Evolutionary conservation across 1,139 yeast genomes (phyloP).

Genomic region (Waltiozyma sp.): DNA sequence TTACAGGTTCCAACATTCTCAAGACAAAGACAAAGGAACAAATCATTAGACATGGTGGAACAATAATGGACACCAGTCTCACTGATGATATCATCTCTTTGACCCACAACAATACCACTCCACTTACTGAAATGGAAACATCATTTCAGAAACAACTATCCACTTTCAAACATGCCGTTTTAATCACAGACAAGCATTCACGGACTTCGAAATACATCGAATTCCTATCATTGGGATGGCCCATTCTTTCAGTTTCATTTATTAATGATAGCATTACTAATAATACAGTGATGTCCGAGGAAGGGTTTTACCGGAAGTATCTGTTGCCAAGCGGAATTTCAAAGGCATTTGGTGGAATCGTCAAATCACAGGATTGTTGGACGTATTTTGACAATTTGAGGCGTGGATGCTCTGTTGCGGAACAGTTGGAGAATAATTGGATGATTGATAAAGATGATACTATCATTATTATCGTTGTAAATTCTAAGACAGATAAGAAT

Average conservation of each 20-base stretch:
- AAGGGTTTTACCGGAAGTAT: slow-evolving; percentile 24
- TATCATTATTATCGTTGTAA: too few species aligned
- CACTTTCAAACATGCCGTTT: slow-evolving; percentile 45
- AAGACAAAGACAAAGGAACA: not conserved
- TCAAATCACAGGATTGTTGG: slow-evolving; percentile 27
- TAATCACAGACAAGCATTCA: slow-evolving; percentile 44
- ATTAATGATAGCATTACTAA: slow-evolving; percentile 40
- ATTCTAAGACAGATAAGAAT: not conserved
- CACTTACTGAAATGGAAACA: not conserved
- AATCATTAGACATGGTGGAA: not conserved
- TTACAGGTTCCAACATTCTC: not conserved
- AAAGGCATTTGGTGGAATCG: slow-evolving; percentile 2
- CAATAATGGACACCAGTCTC: not conserved
- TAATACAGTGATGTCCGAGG: slow-evolving; percentile 30
- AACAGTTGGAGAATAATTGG: not conserved
- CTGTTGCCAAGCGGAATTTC: slow-evolving; percentile 62
- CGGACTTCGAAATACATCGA: slow-evolving; percentile 76
- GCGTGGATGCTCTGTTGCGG: slow-evolving; percentile 4
- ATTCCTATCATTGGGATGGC: slow-evolving; percentile 84
- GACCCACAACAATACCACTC: not conserved
- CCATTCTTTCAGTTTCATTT: slow-evolving; percentile 54
- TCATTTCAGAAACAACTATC: not conserved
- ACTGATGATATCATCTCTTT: not conserved
- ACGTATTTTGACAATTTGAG: slow-evolving; percentile 27
- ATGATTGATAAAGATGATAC: not conserved